These are phyloP conservation scores for Hemileccinum rubropunctum DNA, from an alignment of 768 basidiomycete species.

Conservation along the genomic window DNA sequence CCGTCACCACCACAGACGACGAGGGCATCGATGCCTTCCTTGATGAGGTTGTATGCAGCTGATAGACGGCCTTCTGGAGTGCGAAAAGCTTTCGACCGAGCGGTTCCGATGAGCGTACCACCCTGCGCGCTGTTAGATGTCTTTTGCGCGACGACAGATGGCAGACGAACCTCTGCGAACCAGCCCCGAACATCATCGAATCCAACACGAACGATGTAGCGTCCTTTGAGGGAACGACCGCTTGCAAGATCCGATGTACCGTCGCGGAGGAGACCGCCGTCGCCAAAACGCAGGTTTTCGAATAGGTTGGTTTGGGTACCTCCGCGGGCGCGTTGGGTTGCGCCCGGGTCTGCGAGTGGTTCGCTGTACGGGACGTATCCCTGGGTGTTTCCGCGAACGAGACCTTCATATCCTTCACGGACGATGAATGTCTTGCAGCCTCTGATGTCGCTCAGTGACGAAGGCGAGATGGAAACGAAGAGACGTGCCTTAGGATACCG, in stretches of 20 bases:
- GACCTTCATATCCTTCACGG: slow-evolving; percentile 97
- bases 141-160: background rate
- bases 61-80: slow-evolving; percentile 84
- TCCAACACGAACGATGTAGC: slow-evolving; percentile 92
- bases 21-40: slow-evolving; percentile 95
- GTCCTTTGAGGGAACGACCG: slow-evolving; percentile 78
- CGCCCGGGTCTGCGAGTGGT: slow-evolving; percentile 28
- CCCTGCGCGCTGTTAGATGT: slow-evolving; percentile 48
- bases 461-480: background rate
- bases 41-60: slow-evolving; percentile 89
- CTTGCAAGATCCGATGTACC: slow-evolving; percentile 72
- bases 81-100: slow-evolving; percentile 80
- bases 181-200: slow-evolving; percentile 98
- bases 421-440: slow-evolving; percentile 96
- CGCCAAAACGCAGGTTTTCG: slow-evolving; percentile 80
- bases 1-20: slow-evolving; percentile 98
- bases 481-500: slow-evolving; percentile 80
- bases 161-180: slow-evolving; percentile 74
- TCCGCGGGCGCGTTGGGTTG: slow-evolving; percentile 11
- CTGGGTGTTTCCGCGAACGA: slow-evolving; percentile 80
- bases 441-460: slow-evolving; percentile 30
- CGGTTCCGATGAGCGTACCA: slow-evolving; percentile 95
- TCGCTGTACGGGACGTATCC: slow-evolving; percentile 24
- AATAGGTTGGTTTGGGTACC: slow-evolving; percentile 42
- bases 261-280: slow-evolving; percentile 71